Evolutionary conservation across 1,139 yeast species (phyloP).

Genomic region (Candida sanyaensis): DNA sequence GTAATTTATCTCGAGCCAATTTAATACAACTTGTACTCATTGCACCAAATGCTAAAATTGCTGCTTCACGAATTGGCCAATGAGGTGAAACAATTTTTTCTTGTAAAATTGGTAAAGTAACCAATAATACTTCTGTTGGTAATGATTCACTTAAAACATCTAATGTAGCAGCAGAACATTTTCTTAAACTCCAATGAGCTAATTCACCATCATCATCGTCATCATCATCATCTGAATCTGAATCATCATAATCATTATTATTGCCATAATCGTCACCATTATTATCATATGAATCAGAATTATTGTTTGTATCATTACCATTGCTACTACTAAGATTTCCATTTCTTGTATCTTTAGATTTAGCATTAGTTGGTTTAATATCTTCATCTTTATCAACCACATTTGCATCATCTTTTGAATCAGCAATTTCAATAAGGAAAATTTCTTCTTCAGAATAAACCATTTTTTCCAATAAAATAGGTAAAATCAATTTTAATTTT

Average conservation of each 20-base stretch:
- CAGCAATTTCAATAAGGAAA: conserved; percentile 65
- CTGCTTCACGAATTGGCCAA: conserved; percentile 93
- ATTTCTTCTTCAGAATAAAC: conserved; percentile 85
- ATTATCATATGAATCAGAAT: conserved; percentile 24
- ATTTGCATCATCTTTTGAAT: conserved; percentile 66
- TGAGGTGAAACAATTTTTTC: conserved; percentile 64
- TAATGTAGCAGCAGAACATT: conserved; percentile 91
- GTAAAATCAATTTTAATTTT: conserved; percentile 63
- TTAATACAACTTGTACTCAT: conserved; percentile 86
- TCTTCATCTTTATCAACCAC: conserved; percentile 85
- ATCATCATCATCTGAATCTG: conserved; percentile 60
- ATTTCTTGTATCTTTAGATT: conserved; percentile 63
- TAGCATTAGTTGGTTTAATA: conserved; percentile 75
- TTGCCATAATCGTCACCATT: conserved; percentile 18
- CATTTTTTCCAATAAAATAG: conserved; percentile 79
- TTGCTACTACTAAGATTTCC: conserved; percentile 7
- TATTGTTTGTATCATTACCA: conserved; percentile 13
- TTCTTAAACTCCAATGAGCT: conserved; percentile 87
- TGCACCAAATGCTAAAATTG: conserved; percentile 94
- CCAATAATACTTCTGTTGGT: conserved; percentile 67
- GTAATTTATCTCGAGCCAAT: conserved; percentile 69
- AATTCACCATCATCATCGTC: conserved; percentile 62
- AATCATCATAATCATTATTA: conserved; percentile 30
- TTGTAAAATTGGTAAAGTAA: conserved; percentile 75
- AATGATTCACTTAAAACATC: conserved; percentile 73